Evolutionary conservation across 2,329 filamentous ascomycete genomes (phyloP), one percentile per base, ranked within the genome.

Genomic region (Lachnellula cervina): DNA sequence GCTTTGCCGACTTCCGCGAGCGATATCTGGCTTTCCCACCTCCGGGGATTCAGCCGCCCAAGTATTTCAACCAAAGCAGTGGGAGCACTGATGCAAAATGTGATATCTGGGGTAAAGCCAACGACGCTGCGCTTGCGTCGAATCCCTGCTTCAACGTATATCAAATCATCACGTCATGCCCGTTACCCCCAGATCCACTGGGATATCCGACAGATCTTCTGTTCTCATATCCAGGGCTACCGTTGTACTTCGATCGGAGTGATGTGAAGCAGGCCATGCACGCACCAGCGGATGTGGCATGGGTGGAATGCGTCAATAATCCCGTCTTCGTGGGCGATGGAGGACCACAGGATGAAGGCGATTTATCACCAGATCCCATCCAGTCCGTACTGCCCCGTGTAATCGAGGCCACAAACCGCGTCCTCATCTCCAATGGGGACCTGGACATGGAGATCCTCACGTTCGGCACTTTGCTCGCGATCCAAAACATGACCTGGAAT

Each of bases 401-500:
- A 13, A 79, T 80, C 49, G 78, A 80, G 60, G 65, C 68, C 46
- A 79, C 76, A 4, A 79, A 80, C 66, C 77, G 79, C 60, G 74
- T 74, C 40, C 71, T 81, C 51, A 74, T 81, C 56, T 74, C 75
- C 38, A 73, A 71, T 47, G 77, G 76, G 6, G 72, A 76, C 52
- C 70, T 79, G 16, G 78, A 80, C 64, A 73, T 75, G 65, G 65
- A 78, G 4, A 72, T 81, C 47, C 68, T 70, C 48, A 77, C 76
- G 28, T 79, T 80, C 61, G 78, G 77, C 2, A 80, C 78, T 0
- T 69, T 80, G 4, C 69, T 81, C 19, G 73, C 76, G 3, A 70
- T 81, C 40, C 77, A 80, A 63, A 80, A 80, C 66, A 74, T 79
- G 70, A 80, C 77, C 2, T 80, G 77, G 76, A 74, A 77, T 62